These are phyloP conservation scores for Gastrodia elata DNA, from an alignment of 106 monocot genomes.

Conservation along the genomic window DNA sequence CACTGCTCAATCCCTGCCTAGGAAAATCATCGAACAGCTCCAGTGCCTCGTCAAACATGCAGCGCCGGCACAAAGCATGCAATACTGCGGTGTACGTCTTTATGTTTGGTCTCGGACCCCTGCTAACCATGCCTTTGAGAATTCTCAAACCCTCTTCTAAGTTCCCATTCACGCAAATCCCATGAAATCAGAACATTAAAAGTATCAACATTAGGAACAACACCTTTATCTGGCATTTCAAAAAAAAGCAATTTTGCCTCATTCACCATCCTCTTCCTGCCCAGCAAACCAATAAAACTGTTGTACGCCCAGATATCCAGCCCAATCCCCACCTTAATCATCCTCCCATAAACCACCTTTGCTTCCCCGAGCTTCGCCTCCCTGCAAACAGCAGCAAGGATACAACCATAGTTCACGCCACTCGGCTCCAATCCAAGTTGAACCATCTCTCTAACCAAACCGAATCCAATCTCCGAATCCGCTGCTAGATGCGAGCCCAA, in stretches of 20 bases:
- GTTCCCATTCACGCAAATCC: conserved; percentile 6
- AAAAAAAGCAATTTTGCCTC: conserved; percentile 17
- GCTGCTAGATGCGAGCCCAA: conserved; percentile 9
- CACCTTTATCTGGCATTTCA: conserved; percentile 21
- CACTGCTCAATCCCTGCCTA: conserved; percentile 3
- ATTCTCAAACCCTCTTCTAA: conserved; percentile 13
- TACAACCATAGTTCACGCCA: conserved; percentile 11
- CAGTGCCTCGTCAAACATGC: conserved; percentile 18
- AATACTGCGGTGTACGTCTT: conserved; percentile 11
- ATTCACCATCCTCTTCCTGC: conserved; percentile 9
- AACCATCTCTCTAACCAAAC: conserved; percentile 19
- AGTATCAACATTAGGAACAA: conserved; percentile 18
- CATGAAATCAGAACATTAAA: conserved; percentile 21
- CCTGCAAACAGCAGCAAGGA: conserved; percentile 19
- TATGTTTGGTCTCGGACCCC: conserved; percentile 9
- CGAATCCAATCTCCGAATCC: conserved; percentile 15
- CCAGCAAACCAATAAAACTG: conserved; percentile 12
- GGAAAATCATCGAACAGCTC: conserved; percentile 7
- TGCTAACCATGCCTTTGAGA: conserved; percentile 4
- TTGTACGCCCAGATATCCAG: conserved; percentile 17
- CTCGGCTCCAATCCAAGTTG: conserved; percentile 13
- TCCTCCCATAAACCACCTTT: conserved; percentile 15
- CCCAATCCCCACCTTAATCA: conserved; percentile 17
- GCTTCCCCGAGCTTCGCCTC: conserved; percentile 13
- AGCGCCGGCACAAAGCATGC: conserved; percentile 11